Evolutionary conservation across 2,329 filamentous ascomycete species (phyloP), one percentile per base, ranked within the genome.

Genomic region (Clonostachys solani): DNA sequence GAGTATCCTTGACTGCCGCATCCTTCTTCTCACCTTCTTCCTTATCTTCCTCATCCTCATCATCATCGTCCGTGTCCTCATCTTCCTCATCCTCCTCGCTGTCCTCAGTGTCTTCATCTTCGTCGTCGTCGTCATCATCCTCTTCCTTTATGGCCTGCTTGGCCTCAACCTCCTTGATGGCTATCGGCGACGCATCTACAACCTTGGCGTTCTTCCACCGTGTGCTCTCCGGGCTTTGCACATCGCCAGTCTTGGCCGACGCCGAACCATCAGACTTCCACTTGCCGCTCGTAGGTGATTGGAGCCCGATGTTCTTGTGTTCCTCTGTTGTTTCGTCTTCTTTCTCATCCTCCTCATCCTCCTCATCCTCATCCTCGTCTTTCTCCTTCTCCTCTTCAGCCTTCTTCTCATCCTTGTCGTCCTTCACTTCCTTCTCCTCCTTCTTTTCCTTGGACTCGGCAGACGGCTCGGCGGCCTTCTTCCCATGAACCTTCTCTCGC

Each of bases 401-500:
- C 15, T 48, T 52, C 5, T 42, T 34, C 46, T 49, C 49, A 33
- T 43, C 45, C 9, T 33, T 43, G 46, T 48, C 43, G 13, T 36
- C 48, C 42, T 16, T 54, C 5, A 43, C 35, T 17, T 59, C 45
- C n/a, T 47, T 48, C 10, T 56, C 50, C 12, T 56, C 45, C 29
- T 51, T 53, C 17, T 57, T 48, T 40, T 49, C 53, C 15, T 46
- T 17, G 18, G 19, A 41, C 50, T 45, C 52, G 42, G 42, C 51
- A 53, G 8, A 47, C 57, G 23, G 23, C 36, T 55, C 54, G 15
- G 56, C 55, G 13, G 42, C 48, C 17, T 64, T 65, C 54, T 75
- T 75, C 44, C 75, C 75, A 52, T 80, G 63, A 6, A 78, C 77
- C 63, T 81, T 81, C 47, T 78, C 73, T 46, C 76, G 69, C 50